Evolutionary conservation across 257 asterid species (phyloP), one percentile per base, ranked within the genome.

Genomic region (Solanum commersonii): DNA sequence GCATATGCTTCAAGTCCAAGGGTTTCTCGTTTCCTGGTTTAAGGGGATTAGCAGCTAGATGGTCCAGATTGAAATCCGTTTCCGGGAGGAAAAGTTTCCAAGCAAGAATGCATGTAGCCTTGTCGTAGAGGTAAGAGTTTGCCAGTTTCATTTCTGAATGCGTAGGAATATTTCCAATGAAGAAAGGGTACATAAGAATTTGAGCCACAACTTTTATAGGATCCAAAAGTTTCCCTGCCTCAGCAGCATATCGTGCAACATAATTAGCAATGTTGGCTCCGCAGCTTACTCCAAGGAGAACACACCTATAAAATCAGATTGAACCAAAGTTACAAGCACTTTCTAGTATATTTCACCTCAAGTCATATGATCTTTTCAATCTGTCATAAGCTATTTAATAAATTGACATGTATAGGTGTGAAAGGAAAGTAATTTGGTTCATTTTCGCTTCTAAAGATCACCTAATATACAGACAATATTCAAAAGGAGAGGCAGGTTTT

Each of bases 181-280:
- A 95, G 92, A 96, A 95, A 67, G 98, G 99, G 91, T 92, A 93
- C 95, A 96, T 90, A 38, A 96, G 94, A 79, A 96, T 93, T 90
- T 96, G 99, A n/a, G 99, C 98, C 14, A 96, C 98, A 85, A 96
- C 94, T 88, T 89, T 92, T 68, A 96, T 81, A 1, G 98, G 98
- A 88, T 95, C 96, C 86, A 96, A 87, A 83, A 88, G 93, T 27
- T 92, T 93, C 44, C 97, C 92, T 1, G 94, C 92, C 87, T 91
- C 90, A 13, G 93, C 94, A 14, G 95, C 91, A 67, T 92, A 90
- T 88, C 90, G 91, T 23, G 98, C 88, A 5, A 96, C 93, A 44
- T 93, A 88, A 89, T 96, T 94, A 2, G 94, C 97, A 10, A 96
- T 95, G 68, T 94, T 96, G 81, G 97, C 98, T 84, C 99, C 99